Evolutionary conservation across 352 stramenopile species (phyloP).

Genomic region (Peronospora tabacina): DNA sequence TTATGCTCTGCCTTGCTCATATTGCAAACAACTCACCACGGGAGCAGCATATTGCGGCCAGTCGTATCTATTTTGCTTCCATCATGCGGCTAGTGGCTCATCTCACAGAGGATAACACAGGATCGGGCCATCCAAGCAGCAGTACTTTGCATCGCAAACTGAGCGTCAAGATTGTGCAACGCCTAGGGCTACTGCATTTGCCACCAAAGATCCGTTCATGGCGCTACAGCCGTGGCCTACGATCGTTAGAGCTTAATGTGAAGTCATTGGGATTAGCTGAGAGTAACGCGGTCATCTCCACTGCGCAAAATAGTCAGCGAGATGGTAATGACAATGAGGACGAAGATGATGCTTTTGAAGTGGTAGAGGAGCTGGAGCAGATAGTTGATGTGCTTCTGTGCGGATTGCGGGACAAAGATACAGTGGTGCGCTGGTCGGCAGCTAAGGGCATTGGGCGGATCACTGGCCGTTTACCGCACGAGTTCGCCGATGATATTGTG

Average conservation of each 20-base stretch:
- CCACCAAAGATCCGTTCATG: constrained; percentile 91
- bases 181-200: constrained; percentile 91
- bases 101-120: constrained; percentile 47
- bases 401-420: constrained; percentile 91
- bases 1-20: constrained; percentile 75
- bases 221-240: constrained; percentile 92
- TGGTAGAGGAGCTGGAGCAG: constrained; percentile 96
- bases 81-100: constrained; percentile 64
- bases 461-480: constrained; percentile 89
- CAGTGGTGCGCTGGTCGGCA: constrained; percentile 96
- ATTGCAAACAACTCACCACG: constrained; percentile 73
- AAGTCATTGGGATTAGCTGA: constrained; percentile 32
- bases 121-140: constrained; percentile 35
- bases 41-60: constrained; percentile 60
- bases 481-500: constrained; percentile 96
- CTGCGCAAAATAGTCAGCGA: neutral
- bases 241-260: constrained; percentile 91
- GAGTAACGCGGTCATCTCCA: constrained; percentile 2
- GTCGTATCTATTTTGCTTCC: constrained; percentile 62
- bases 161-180: constrained; percentile 95
- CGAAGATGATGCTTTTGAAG: constrained; percentile 50
- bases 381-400: constrained; percentile 90
- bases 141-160: constrained; percentile 89
- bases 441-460: constrained; percentile 98
- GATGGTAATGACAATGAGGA: constrained; percentile 22